phyloP scores from a whole-genome alignment of 2,329 filamentous ascomycete species.

The Diplodia corticola region DNA sequence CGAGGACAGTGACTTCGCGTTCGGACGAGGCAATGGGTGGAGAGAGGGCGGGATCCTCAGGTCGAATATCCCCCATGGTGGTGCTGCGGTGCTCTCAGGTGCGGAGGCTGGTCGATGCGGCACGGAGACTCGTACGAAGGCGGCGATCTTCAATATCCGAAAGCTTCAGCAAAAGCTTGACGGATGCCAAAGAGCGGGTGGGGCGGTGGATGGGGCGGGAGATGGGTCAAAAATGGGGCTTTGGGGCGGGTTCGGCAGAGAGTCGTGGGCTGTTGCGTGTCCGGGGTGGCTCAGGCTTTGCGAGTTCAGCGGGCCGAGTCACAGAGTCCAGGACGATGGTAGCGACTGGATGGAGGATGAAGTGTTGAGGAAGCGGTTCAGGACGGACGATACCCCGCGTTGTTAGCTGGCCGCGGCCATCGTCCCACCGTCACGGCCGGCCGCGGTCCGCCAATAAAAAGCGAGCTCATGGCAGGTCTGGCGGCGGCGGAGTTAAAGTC shows the following conservation, averaged over 20 bases:
- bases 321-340: neutral
- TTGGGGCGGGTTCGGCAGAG: neutral
- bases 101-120: neutral
- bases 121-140: neutral
- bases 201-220: neutral
- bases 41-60: neutral
- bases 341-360: neutral
- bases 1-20: conserved; percentile 42
- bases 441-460: neutral
- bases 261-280: neutral
- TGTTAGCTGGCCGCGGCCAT: neutral
- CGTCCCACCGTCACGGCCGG: neutral
- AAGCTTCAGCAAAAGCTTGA: conserved; percentile 16
- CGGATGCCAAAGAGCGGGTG: neutral
- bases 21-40: neutral
- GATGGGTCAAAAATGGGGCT: neutral
- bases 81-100: neutral
- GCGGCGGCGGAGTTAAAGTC: no score
- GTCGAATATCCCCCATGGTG: conserved; percentile 19
- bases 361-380: neutral
- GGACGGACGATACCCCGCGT: conserved; percentile 3
- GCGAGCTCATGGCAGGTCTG: no score
- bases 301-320: neutral
- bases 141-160: conserved; percentile 3
- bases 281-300: neutral